These are phyloP conservation scores for Mrakia hoshinonis DNA, from an alignment of 768 basidiomycete genomes.

Conservation along the genomic window DNA sequence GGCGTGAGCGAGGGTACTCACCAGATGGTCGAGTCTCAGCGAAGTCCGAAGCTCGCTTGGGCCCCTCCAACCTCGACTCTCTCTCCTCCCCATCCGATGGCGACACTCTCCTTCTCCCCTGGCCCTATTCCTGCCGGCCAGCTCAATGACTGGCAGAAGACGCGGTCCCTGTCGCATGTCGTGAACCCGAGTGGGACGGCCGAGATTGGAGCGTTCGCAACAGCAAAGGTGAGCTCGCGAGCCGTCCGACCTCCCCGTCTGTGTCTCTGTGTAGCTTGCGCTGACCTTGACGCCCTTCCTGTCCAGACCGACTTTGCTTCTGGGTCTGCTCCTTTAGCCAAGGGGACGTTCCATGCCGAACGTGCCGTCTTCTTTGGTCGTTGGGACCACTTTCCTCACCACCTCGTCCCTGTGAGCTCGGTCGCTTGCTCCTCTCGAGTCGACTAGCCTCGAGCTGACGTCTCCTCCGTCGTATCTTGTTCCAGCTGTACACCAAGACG, in stretches of 20 bases:
- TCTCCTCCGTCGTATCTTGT: neutral
- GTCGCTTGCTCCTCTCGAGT: no score
- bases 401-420: conserved; percentile 28
- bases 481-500: conserved; percentile 22
- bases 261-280: no score
- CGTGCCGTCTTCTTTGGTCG: conserved; percentile 21
- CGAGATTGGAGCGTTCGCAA: conserved; percentile 4
- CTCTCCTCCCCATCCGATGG: conserved; percentile 3
- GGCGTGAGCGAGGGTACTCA: no score
- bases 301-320: neutral
- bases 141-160: neutral
- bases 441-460: neutral
- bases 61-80: neutral
- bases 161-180: conserved; percentile 12
- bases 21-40: no score
- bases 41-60: no score
- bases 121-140: conserved; percentile 11
- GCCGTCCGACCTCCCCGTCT: neutral
- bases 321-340: neutral
- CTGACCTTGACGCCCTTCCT: neutral
- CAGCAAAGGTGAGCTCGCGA: neutral
- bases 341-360: conserved; percentile 3
- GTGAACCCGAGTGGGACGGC: conserved; percentile 14
- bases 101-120: conserved; percentile 16
- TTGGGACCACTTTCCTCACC: conserved; percentile 18